Conservation (phyloP, 768 basidiomycete species). For the Lepiota subincarnata region DNA sequence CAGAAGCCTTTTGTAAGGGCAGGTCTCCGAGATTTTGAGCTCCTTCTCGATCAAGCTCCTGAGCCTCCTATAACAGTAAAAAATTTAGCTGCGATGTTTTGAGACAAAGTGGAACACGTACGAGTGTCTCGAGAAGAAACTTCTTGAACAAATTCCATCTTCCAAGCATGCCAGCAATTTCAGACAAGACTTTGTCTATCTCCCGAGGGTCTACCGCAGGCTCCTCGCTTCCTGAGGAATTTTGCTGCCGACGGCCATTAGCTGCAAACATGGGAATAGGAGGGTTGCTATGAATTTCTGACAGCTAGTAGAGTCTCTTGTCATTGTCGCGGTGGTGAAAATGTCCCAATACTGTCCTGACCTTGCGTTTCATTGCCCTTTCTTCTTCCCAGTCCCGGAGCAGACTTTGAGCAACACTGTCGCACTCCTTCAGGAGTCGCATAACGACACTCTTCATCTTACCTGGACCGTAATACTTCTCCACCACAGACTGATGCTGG, state of each 20-base stretch:
- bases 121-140: constrained; percentile 77
- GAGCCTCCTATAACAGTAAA: not conserved
- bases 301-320: constrained; percentile 30
- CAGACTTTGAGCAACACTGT: constrained; percentile 72
- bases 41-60: constrained; percentile 10
- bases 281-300: constrained; percentile 42
- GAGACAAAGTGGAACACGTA: constrained; percentile 24
- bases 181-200: constrained; percentile 85
- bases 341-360: constrained; percentile 18
- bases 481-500: constrained; percentile 96
- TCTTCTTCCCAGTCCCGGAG: constrained; percentile 92
- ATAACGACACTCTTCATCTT: constrained; percentile 81
- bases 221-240: constrained; percentile 38
- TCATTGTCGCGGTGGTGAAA: not conserved
- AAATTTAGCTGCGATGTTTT: not conserved
- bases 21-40: constrained; percentile 6
- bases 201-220: constrained; percentile 78
- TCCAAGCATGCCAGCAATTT: constrained; percentile 85
- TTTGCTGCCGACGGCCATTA: constrained; percentile 25
- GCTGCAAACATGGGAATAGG: constrained; percentile 28
- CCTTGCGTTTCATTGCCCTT: constrained; percentile 77
- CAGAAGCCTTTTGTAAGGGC: not conserved
- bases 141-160: constrained; percentile 90
- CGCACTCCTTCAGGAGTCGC: constrained; percentile 79
- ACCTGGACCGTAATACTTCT: constrained; percentile 92